These are phyloP conservation scores for Aaosphaeria arxii DNA, from an alignment of 2,329 filamentous ascomycete species.

Conservation along the genomic window DNA sequence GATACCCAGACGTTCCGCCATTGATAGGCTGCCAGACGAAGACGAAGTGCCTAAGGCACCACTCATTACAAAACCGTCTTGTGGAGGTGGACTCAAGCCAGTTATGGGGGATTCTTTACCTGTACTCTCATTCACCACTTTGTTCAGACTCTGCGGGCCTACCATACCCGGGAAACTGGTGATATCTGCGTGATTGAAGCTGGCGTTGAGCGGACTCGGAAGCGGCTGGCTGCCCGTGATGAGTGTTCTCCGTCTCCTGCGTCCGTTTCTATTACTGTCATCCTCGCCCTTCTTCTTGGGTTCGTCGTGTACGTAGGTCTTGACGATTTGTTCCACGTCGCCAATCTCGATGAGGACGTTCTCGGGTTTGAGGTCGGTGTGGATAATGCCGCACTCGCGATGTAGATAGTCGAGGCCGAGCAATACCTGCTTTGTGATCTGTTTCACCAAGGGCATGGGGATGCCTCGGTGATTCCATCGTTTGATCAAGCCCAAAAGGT, in stretches of 20 bases:
- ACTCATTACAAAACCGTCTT: slow-evolving; percentile 53
- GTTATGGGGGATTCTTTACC: slow-evolving; percentile 55
- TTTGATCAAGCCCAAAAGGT: slow-evolving; percentile 92
- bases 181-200: slow-evolving; percentile 77
- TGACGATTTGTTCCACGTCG: slow-evolving; percentile 97
- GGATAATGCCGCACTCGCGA: slow-evolving; percentile 97
- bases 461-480: slow-evolving; percentile 98
- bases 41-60: slow-evolving; percentile 52
- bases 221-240: slow-evolving; percentile 97
- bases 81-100: slow-evolving; percentile 38
- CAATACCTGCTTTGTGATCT: slow-evolving; percentile 97
- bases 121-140: slow-evolving; percentile 70
- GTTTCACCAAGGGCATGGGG: slow-evolving; percentile 93
- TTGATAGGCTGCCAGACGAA: slow-evolving; percentile 48
- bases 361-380: slow-evolving; percentile 95
- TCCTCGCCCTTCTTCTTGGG: slow-evolving; percentile 64
- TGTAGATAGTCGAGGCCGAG: slow-evolving; percentile 95
- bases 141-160: slow-evolving; percentile 71
- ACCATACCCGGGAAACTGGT: slow-evolving; percentile 50
- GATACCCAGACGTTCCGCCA: slow-evolving; percentile 57
- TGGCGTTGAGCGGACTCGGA: slow-evolving; percentile 89
- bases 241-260: slow-evolving; percentile 82
- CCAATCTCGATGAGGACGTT: slow-evolving; percentile 99
- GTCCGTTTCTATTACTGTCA: slow-evolving; percentile 88
- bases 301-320: slow-evolving; percentile 88